Percentiles rank a stretch among this genome's conserved stretches.
Conservation (phyloP, 768 basidiomycete species). For the Hysterangium stoloniferum region DNA sequence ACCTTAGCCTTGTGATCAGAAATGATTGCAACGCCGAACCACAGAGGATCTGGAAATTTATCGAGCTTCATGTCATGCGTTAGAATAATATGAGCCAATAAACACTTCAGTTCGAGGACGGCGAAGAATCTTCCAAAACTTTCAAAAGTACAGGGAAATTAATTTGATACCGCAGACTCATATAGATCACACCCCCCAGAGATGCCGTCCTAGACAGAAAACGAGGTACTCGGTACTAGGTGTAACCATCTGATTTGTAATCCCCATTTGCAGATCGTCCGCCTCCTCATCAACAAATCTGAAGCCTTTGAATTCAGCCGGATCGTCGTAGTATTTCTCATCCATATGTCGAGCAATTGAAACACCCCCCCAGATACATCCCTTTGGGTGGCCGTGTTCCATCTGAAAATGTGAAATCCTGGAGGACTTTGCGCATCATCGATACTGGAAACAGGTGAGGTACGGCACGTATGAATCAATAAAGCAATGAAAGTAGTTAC, state of each 20-base stretch:
- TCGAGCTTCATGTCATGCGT: conserved; percentile 33
- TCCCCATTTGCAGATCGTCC: not conserved
- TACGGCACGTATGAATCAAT: too few relatives aligned
- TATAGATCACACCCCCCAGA: conserved; percentile 10
- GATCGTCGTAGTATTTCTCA: not conserved
- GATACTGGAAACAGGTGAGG: conserved; percentile 10
- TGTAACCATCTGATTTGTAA: conserved; percentile 19
- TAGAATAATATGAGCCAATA: conserved; percentile 34
- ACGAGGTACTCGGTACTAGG: conserved; percentile 24
- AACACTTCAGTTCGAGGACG: conserved; percentile 36
- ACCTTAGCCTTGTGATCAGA: conserved; percentile 22
- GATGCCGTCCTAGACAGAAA: conserved; percentile 19
- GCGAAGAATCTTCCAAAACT: conserved; percentile 43
- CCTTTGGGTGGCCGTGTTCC: conserved; percentile 31
- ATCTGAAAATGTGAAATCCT: conserved; percentile 30
- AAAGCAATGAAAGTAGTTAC: too few relatives aligned
- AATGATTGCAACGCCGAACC: conserved; percentile 8
- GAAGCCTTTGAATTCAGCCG: not conserved
- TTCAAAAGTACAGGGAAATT: not conserved
- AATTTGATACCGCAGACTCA: not conserved
- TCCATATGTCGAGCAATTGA: conserved; percentile 14
- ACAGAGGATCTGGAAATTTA: conserved; percentile 26
- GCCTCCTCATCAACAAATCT: not conserved
- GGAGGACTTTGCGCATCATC: conserved; percentile 22
- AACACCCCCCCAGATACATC: conserved; percentile 19